phyloP scores from a whole-genome alignment of 768 basidiomycete genomes.

The Chalciporus sphaerocephalus region DNA sequence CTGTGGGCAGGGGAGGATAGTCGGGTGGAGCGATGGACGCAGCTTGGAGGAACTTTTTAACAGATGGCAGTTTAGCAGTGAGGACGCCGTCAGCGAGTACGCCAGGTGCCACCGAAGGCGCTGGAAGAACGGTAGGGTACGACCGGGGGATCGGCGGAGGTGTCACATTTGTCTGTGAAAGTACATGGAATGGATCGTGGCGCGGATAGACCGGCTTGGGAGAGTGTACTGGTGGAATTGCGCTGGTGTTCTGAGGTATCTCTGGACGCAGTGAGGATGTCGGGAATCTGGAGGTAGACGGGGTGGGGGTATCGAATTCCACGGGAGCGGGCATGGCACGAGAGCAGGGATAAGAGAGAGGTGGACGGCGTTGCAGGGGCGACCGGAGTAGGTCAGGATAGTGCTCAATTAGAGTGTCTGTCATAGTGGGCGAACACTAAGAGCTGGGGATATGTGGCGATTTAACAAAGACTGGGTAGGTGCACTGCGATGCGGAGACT shows the following conservation, averaged over 20 bases:
- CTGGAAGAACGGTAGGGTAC: conserved; percentile 19
- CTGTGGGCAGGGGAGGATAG: conserved; percentile 40
- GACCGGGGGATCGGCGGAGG: conserved; percentile 19
- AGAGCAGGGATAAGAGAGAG: conserved; percentile 9
- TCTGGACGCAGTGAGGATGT: conserved; percentile 37
- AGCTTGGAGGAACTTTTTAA: conserved; percentile 44
- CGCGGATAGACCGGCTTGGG: conserved; percentile 28
- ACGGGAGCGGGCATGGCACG: conserved; percentile 13
- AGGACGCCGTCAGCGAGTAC: conserved; percentile 38
- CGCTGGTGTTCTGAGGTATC: conserved; percentile 18
- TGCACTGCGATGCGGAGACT: conserved; percentile 3
- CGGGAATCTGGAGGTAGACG: conserved; percentile 29
- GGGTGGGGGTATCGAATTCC: conserved; percentile 23
- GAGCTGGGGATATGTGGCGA: conserved; percentile 13
- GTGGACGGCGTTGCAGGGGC: conserved; percentile 16
- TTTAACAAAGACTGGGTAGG: conserved; percentile 5
- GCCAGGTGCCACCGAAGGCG: conserved; percentile 32
- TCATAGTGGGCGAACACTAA: conserved; percentile 17
- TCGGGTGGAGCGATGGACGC: conserved; percentile 37
- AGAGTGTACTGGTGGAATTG: conserved; percentile 20
- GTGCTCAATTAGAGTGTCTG: conserved; percentile 1
- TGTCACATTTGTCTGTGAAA: conserved; percentile 16
- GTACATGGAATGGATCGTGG: conserved; percentile 31
- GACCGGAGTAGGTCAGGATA: conserved; percentile 9
- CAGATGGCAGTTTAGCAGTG: conserved; percentile 46